Evolutionary conservation across 75 land plant species (phyloP).

Genomic region (Pinus taeda): DNA sequence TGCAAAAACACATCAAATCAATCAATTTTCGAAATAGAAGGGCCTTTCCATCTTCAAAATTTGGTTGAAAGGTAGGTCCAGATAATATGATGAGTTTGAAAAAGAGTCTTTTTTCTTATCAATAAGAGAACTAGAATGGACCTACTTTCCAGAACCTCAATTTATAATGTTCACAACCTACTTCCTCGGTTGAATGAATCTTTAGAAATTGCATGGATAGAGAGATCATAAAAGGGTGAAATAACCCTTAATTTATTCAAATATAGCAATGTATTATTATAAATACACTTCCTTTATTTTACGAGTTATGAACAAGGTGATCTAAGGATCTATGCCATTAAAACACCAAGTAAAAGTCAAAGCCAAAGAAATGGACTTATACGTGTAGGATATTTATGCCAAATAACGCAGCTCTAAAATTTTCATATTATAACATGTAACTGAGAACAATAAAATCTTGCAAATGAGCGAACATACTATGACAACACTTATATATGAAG

Average conservation of each 20-base stretch:
- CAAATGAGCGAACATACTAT: too few relatives aligned
- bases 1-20: neutral
- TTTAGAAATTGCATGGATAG: neutral
- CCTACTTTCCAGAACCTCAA: neutral
- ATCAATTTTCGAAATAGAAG: neutral
- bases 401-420: too few relatives aligned
- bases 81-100: neutral
- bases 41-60: too few relatives aligned
- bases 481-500: too few relatives aligned
- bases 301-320: neutral
- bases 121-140: neutral
- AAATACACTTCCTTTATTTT: neutral
- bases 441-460: too few relatives aligned
- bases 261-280: neutral
- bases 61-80: neutral
- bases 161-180: neutral
- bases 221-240: neutral
- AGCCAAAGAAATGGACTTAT: neutral
- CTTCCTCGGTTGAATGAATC: neutral
- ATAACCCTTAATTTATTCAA: neutral
- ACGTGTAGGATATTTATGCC: too few relatives aligned
- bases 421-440: too few relatives aligned
- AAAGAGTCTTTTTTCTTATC: neutral
- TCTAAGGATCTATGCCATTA: constrained; percentile 1
- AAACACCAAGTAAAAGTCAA: neutral